These are phyloP conservation scores for Rhypophila decipiens DNA, from an alignment of 495 filamentous ascomycete genomes.

Conservation along the genomic window DNA sequence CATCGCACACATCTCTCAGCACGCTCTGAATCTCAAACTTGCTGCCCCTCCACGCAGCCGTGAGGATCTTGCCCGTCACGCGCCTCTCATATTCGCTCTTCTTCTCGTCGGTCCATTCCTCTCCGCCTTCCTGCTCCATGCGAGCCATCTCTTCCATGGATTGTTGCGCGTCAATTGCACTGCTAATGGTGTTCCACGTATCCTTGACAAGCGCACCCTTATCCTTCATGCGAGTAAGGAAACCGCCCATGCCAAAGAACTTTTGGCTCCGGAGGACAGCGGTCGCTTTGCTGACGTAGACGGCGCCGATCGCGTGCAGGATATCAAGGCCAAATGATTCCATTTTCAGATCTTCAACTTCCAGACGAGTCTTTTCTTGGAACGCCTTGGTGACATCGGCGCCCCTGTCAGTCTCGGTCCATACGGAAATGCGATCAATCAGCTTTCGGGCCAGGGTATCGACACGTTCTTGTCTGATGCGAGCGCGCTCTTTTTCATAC, in stretches of 20 bases:
- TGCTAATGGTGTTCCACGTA: conserved; percentile 95
- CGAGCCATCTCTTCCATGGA: conserved; percentile 99
- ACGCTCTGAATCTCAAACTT: conserved; percentile 98
- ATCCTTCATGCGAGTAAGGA: conserved; percentile 90
- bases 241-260: conserved; percentile 91
- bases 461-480: conserved; percentile 84
- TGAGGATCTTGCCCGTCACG: conserved; percentile 98
- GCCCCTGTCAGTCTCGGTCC: conserved; percentile 95
- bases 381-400: conserved; percentile 80
- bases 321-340: conserved; percentile 98
- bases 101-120: conserved; percentile 98
- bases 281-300: conserved; percentile 81
- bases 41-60: conserved; percentile 92
- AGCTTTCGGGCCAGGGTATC: conserved; percentile 77
- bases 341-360: conserved; percentile 98
- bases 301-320: conserved; percentile 85
- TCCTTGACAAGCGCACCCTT: conserved; percentile 96
- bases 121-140: conserved; percentile 87
- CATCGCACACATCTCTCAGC: conserved; percentile 76
- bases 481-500: conserved; percentile 78
- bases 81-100: conserved; percentile 91
- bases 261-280: conserved; percentile 91
- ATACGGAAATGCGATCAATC: conserved; percentile 83
- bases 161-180: conserved; percentile 95
- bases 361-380: conserved; percentile 85